Evolutionary conservation across 495 filamentous ascomycete species (phyloP), one percentile per base, ranked within the genome.

Genomic region (Penicillium ucsense): DNA sequence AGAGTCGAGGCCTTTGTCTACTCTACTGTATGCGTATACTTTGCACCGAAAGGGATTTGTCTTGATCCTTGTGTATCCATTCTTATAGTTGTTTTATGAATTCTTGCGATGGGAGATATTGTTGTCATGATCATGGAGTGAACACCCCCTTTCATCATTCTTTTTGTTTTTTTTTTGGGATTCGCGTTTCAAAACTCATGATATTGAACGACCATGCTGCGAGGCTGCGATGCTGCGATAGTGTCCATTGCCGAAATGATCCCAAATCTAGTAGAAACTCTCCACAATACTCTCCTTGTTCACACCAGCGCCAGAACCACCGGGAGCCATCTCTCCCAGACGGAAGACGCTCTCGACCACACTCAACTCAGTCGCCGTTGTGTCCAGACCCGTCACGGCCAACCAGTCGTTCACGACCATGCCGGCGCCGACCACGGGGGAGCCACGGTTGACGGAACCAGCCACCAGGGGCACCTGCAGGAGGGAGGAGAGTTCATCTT

Each of bases 401-500:
- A 97, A 78, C 92, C 92, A 97, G 73, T 98, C 92, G 62, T 98
- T 98, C 47, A 98, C 92, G 7, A 98, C 92, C 88, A 97, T 95
- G 28, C 92, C 92, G 8, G 92, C 92, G 28, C 92, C 92, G 31
- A 98, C 88, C n/a, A 97, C 89, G 37, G 87, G 80, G 50, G 80
- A 86, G 33, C 92, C 94, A 47, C 92, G 79, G 68, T 98, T 98
- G 20, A 98, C 84, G 58, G 80, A 86, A 31, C 92, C 92, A 0
- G 92, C 92, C 3, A 98, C 92, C 3, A 98, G 80, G 7, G 92
- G 92, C 41, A 98, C 90, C 70, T 97, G 92, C 52, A 98, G 78
- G 60, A 98, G 72, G 54, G 83, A 88, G 52, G 83, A 89, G 51
- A 98, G 84, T 73, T 98, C 92, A 65, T 97, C 92, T 71, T 98